A percentile compares a stretch with the other conserved stretches of the same genome.
phyloP scores from a whole-genome alignment of 2,329 filamentous ascomycete species.

The Hypoxylon sp. region DNA sequence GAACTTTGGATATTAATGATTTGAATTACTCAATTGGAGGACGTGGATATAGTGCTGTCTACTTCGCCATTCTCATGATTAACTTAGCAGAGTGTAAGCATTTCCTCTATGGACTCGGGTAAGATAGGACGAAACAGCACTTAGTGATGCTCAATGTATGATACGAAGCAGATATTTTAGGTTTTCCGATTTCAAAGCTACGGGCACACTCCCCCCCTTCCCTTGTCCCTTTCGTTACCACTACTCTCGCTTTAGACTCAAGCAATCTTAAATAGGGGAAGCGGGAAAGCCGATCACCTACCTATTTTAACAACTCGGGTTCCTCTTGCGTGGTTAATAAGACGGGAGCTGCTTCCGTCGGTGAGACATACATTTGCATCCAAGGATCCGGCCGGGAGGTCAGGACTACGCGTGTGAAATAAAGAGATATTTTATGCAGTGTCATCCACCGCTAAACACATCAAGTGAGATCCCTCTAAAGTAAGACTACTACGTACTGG shows the following conservation, averaged over 20 bases:
- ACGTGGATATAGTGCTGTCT: background rate
- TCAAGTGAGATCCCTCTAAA: background rate
- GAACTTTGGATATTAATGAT: background rate
- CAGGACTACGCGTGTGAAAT: background rate
- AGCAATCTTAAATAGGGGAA: background rate
- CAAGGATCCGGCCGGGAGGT: background rate
- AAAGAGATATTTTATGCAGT: constrained; percentile 13
- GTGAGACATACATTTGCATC: constrained; percentile 18
- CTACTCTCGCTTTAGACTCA: constrained; percentile 12
- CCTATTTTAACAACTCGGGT: background rate
- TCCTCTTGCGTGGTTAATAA: background rate
- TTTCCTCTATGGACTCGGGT: background rate
- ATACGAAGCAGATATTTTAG: constrained; percentile 15
- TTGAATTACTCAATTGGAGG: background rate
- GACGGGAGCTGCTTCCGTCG: constrained; percentile 2
- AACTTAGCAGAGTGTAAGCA: background rate
- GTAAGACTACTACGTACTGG: background rate
- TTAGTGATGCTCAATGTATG: background rate
- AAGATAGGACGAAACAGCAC: constrained; percentile 20
- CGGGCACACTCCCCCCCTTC: background rate
- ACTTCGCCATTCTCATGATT: background rate
- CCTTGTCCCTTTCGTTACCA: background rate
- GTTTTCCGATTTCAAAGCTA: constrained; percentile 19
- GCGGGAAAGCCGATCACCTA: constrained; percentile 1
- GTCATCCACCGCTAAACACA: background rate